Evolutionary conservation across 139 green algal genomes (phyloP).

Genomic region (Closterium sp.): DNA sequence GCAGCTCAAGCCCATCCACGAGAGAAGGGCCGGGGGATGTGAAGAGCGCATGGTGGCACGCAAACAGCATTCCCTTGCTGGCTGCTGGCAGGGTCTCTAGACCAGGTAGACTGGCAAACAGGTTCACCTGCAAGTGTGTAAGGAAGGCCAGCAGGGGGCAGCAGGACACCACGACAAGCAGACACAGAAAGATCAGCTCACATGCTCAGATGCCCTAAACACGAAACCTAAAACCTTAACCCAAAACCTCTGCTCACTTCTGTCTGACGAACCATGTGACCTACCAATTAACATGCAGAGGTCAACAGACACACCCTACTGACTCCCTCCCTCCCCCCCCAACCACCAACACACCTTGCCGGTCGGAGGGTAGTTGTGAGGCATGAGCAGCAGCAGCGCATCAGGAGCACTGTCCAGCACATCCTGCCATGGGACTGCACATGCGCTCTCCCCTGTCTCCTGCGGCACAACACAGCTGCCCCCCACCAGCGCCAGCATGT

Average conservation of each 20-base stretch:
- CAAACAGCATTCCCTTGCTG: slow-evolving; percentile 68
- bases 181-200: background rate
- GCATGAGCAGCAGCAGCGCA: background rate
- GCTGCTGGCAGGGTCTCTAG: slow-evolving; percentile 89
- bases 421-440: background rate
- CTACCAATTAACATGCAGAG: background rate
- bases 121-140: slow-evolving; percentile 27
- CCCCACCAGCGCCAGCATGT: background rate
- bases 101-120: slow-evolving; percentile 60
- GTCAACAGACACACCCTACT: too few relatives aligned
- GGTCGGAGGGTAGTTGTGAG: background rate
- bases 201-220: too few relatives aligned
- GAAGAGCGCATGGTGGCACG: slow-evolving; percentile 66
- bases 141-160: background rate
- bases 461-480: background rate
- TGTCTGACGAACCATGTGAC: background rate
- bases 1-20: slow-evolving; percentile 80
- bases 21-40: slow-evolving; percentile 68
- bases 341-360: background rate
- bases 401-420: background rate
- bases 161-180: too few relatives aligned
- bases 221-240: too few relatives aligned
- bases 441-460: background rate
- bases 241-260: background rate
- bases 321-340: too few relatives aligned